A percentile compares a stretch with the other conserved stretches of the same genome.
phyloP scores from a whole-genome alignment of 805 yeast species.

The Candida arabinofermentans region DNA sequence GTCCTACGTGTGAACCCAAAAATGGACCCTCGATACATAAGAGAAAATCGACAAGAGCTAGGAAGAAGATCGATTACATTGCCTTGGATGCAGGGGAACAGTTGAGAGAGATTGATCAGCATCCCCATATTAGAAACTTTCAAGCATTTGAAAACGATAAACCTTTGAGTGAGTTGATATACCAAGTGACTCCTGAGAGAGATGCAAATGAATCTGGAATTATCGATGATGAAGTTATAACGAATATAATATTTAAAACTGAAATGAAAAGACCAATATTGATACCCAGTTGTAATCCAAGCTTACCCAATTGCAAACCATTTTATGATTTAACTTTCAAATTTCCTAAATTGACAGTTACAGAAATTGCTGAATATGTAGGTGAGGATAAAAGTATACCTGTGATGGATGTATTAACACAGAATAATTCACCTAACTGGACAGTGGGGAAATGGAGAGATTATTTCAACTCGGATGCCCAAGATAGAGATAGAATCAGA shows the following conservation, averaged over 20 bases:
- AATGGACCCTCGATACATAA: conserved; percentile 49
- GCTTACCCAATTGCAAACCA: conserved; percentile 4
- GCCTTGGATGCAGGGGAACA: conserved; percentile 74
- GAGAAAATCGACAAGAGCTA: conserved; percentile 52
- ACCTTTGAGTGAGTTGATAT: conserved; percentile 24
- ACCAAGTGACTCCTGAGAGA: conserved; percentile 23
- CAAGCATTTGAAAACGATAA: conserved; percentile 26
- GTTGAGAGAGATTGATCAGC: conserved; percentile 48
- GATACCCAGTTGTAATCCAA: conserved; percentile 26
- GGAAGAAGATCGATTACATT: conserved; percentile 64
- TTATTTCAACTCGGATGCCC: conserved; percentile 48
- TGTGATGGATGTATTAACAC: conserved; percentile 88
- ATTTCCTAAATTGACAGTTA: conserved; percentile 56
- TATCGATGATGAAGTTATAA: conserved; percentile 24
- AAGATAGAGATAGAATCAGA: conserved; percentile 57
- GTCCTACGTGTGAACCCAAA: conserved; percentile 40
- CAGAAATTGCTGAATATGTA: conserved; percentile 49
- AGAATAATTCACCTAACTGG: conserved; percentile 67
- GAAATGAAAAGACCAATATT: conserved; percentile 30
- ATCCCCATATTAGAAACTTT: conserved; percentile 47
- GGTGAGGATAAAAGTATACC: conserved; percentile 66
- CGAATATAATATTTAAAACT: conserved; percentile 22
- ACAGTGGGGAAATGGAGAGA: conserved; percentile 67
- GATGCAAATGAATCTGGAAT: conserved; percentile 14
- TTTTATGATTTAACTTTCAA: conserved; percentile 16